Evolutionary conservation across 2,329 filamentous ascomycete species (phyloP).

Genomic region (Dothiorella sarmentorum): DNA sequence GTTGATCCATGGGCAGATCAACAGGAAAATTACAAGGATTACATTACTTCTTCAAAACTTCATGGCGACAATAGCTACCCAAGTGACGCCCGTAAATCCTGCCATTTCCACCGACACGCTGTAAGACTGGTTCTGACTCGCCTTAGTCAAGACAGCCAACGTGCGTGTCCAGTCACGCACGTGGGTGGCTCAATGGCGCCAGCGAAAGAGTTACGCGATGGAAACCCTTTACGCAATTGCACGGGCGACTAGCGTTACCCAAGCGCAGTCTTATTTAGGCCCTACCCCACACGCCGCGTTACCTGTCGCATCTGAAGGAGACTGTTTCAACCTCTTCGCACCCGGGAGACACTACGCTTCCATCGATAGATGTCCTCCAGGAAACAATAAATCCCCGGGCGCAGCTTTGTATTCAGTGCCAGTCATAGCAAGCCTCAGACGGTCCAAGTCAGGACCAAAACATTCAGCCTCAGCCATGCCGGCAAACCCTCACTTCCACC

Average conservation of each 20-base stretch:
- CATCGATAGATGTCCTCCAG: too few relatives aligned
- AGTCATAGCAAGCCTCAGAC: too few relatives aligned
- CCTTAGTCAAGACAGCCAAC: background rate
- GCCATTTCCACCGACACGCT: background rate
- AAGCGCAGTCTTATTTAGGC: constrained; percentile 12
- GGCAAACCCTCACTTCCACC: constrained; percentile 22
- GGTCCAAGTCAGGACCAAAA: background rate
- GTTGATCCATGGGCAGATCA: background rate
- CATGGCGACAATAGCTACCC: too few relatives aligned
- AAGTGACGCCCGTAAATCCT: too few relatives aligned
- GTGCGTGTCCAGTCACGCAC: constrained; percentile 1
- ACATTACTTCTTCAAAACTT: too few relatives aligned
- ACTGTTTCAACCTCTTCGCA: background rate
- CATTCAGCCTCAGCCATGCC: background rate
- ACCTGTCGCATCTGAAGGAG: background rate
- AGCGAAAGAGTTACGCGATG: constrained; percentile 10
- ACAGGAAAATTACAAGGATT: too few relatives aligned
- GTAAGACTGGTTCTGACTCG: background rate
- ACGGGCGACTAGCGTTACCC: constrained; percentile 10
- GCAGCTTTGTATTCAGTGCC: too few relatives aligned
- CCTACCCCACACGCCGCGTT: background rate
- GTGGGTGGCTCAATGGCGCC: constrained; percentile 14
- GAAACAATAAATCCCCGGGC: too few relatives aligned
- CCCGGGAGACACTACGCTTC: too few relatives aligned
- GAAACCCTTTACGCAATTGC: constrained; percentile 11